These are phyloP conservation scores for Colletotrichum sublineola DNA, from an alignment of 2,329 filamentous ascomycete genomes.

Conservation along the genomic window DNA sequence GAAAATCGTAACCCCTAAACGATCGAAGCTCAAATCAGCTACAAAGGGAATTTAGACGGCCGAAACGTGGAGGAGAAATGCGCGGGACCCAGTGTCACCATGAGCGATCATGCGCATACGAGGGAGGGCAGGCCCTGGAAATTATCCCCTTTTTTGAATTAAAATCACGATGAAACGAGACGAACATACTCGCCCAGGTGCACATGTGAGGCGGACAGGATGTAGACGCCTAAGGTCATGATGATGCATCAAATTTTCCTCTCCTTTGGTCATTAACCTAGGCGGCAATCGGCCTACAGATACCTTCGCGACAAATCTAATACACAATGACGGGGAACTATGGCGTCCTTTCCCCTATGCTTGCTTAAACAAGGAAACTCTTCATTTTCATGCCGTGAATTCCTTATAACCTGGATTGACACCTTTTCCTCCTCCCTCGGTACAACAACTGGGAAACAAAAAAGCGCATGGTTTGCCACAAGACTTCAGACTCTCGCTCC, in stretches of 20 bases:
- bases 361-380: background rate
- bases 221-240: background rate
- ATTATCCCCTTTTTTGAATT: constrained; percentile 29
- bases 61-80: background rate
- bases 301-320: constrained; percentile 32
- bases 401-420: background rate
- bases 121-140: constrained; percentile 31
- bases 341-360: constrained; percentile 3
- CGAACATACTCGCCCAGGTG: background rate
- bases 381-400: constrained; percentile 2
- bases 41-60: constrained; percentile 29
- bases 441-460: background rate
- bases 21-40: constrained; percentile 4
- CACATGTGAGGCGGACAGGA: background rate
- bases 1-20: background rate
- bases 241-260: constrained; percentile 4
- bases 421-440: background rate
- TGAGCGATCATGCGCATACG: constrained; percentile 25
- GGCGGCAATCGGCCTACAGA: constrained; percentile 22
- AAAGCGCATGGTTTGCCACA: background rate
- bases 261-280: constrained; percentile 27
- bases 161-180: constrained; percentile 34
- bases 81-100: constrained; percentile 12
- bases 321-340: constrained; percentile 8
- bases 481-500: no score